Evolutionary conservation across 2,329 filamentous ascomycete genomes (phyloP), one percentile per base, ranked within the genome.

Genomic region (Colletotrichum plurivorum): DNA sequence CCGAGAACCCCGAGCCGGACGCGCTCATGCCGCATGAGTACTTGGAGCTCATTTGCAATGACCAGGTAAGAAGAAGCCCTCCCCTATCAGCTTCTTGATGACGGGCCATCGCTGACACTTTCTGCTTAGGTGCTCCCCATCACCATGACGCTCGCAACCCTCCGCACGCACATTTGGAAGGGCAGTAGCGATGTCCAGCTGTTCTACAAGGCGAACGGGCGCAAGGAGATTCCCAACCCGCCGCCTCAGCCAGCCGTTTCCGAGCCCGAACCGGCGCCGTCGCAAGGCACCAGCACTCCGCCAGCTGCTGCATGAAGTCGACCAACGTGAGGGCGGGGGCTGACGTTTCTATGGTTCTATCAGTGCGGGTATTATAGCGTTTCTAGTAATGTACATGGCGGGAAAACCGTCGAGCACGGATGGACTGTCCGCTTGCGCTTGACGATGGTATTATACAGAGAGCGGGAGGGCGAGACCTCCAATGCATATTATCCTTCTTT

Each of bases 81-180:
- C 31, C 22, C 15, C 63, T 46, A 27, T 31, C 31, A 2, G 31
- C 2, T 36, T 22, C 49, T 15, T 56, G 53, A 31, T 41, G 6
- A 46, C 16, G n/a, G 69, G 51, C 7, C 1, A 13, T 15, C 0
- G n/a, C 54, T 68, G 39, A 68, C 54, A 18, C 12, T 15, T 25
- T 25, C 22, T 25, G 55, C 75, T 46, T 71, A 91, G 87, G 80
- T 92, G 67, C 85, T 98, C 27, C 89, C 92, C 2, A 90, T 91
- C 7, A 92, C 91, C 39, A 98, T 97, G 92, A 98, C 93, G 43
- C 88, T 99, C n/a, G 94, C 94, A 5, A 98, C 95, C 0, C 90
- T 99, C 51, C 91, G 95, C 39, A 92, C 94, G 2, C 94, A 97
- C 77, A 86, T 98, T 62, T 99, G 96, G 96, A 94, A 97, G 75